Base-by-base conservation (phyloP, 2,329 filamentous ascomycete genomes). In the Myriosclerotinia duriaeana region DNA sequence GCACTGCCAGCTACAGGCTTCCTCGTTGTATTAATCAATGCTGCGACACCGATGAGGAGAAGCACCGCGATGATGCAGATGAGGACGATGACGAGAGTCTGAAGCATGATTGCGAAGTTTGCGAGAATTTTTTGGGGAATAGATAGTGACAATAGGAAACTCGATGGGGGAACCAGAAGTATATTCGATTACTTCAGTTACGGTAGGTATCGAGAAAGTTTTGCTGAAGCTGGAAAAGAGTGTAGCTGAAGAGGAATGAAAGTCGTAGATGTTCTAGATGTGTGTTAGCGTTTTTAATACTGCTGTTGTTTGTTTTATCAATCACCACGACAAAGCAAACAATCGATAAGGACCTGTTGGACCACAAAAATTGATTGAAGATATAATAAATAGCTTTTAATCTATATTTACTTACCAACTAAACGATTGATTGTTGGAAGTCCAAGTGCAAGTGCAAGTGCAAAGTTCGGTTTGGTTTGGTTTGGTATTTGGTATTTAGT, bases 1-100 rank as follows among this genome's bases (percentile, higher is more conserved):
- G 58, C 44, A 38, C 48, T 60, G 3, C 22, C 17, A 38, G 58
- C 44, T 3, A 42, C 58, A 6, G 30, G 22, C 44, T 20, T 60
- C 58, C 26, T 50, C 7, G 58, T 38, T 38, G 44, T 50, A 17
- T 50, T 60, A 20, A 60, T 60, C 58, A 60, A 50, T 50, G 58
- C 58, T 15, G 58, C 58, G n/a, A 60, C 20, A 50, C 58, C 58
- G 44, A 60, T 60, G 30, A 50, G 1, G 30, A 60, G 0, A 22
- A 60, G 17, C 4, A 60, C 58, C 36, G 58, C 58, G 2, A 50
- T 1, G 42, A 60, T 60, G 34, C 58, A 60, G n/a, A 60, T 60
- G 44, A 60, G 58, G 2, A 50, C 58, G 46, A 60, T 60, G 30
- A 60, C 44, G 58, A 60, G 30, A 14, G 58, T 50, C 44, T 60